phyloP scores from a whole-genome alignment of 192 early-diverging fungal species.

The Coemansia erecta region DNA sequence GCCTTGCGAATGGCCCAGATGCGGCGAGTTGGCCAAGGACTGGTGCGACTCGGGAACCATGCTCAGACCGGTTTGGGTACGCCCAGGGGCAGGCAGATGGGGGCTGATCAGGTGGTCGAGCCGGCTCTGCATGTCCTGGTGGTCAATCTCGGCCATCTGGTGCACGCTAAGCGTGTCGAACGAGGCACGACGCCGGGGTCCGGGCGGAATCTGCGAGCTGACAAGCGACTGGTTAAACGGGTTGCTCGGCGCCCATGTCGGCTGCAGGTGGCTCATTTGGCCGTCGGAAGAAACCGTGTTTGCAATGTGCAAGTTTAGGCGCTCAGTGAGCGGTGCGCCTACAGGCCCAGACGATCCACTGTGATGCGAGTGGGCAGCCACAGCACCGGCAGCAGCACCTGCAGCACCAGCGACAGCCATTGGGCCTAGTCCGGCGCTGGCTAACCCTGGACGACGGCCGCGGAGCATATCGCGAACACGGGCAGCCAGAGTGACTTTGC shows the following conservation, averaged over 20 bases:
- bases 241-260: conserved; percentile 15
- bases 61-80: not conserved
- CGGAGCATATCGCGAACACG: conserved; percentile 37
- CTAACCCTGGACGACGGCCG: not conserved
- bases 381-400: conserved; percentile 1
- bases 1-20: not conserved
- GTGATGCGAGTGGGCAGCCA: not conserved
- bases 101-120: conserved; percentile 37
- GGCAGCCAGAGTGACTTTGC: conserved; percentile 37
- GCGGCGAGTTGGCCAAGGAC: conserved; percentile 7
- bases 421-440: not conserved
- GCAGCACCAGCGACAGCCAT: not conserved
- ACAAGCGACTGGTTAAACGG: conserved; percentile 17
- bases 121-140: conserved; percentile 35
- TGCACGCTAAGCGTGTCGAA: conserved; percentile 48
- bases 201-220: not conserved
- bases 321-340: not conserved
- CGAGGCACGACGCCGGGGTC: conserved; percentile 32
- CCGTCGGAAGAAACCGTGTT: not conserved
- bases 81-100: conserved; percentile 1
- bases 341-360: not conserved
- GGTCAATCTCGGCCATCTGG: conserved; percentile 45
- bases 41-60: conserved; percentile 2
- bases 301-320: conserved; percentile 4
- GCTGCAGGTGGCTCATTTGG: not conserved